Conservation (phyloP, 352 stramenopile genomes). For the Phytophthora nicotianae region DNA sequence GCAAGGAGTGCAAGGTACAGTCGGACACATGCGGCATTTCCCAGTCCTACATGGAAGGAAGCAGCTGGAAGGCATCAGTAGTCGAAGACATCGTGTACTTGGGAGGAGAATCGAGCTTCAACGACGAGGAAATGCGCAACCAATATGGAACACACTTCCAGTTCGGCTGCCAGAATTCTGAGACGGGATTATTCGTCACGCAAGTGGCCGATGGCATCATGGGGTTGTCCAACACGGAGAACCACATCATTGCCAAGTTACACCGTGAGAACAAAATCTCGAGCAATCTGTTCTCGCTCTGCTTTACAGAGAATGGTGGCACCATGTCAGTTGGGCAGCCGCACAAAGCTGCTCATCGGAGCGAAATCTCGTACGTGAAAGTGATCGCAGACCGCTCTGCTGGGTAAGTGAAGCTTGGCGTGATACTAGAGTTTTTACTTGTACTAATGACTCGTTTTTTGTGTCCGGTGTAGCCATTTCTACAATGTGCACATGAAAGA, state of each 20-base stretch:
- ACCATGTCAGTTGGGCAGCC: slow-evolving; percentile 70
- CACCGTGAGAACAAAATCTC: slow-evolving; percentile 82
- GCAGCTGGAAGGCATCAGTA: slow-evolving; percentile 80
- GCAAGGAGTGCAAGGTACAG: slow-evolving; percentile 46
- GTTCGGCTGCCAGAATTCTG: slow-evolving; percentile 80
- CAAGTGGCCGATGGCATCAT: slow-evolving; percentile 88
- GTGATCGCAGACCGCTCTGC: slow-evolving; percentile 44
- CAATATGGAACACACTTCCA: slow-evolving; percentile 77
- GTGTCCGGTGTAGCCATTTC: slow-evolving; percentile 46
- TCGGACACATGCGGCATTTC: slow-evolving; percentile 71
- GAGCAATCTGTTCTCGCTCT: slow-evolving; percentile 80
- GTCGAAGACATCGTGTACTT: slow-evolving; percentile 85
- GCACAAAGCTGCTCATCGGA: slow-evolving; percentile 53
- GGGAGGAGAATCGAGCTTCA: slow-evolving; percentile 59
- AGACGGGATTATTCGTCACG: slow-evolving; percentile 82
- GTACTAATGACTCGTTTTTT: slow-evolving; percentile 6
- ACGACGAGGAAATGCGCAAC: slow-evolving; percentile 55
- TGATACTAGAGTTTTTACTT: background rate
- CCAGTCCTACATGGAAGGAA: slow-evolving; percentile 87
- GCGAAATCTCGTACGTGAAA: slow-evolving; percentile 65
- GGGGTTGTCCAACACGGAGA: slow-evolving; percentile 74
- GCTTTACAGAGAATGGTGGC: slow-evolving; percentile 72
- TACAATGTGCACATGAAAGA: slow-evolving; percentile 75
- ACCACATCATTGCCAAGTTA: slow-evolving; percentile 80
- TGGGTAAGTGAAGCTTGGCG: slow-evolving; percentile 13